Evolutionary conservation across 805 yeast species (phyloP).

Genomic region (Candida fluviatilis): DNA sequence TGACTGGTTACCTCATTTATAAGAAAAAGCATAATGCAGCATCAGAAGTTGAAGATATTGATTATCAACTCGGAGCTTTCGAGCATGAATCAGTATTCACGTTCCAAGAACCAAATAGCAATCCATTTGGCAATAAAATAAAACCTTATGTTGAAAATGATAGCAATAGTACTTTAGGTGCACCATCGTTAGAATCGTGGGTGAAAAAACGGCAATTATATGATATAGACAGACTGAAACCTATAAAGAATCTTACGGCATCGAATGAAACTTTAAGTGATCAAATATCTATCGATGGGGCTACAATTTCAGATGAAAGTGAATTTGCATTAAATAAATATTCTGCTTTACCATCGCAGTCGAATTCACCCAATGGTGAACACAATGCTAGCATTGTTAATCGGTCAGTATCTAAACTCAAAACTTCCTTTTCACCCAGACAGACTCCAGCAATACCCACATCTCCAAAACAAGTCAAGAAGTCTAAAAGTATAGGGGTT

Average conservation of each 20-base stretch:
- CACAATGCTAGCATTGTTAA: slow-evolving; percentile 2
- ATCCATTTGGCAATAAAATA: slow-evolving; percentile 1
- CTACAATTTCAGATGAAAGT: slow-evolving; percentile 3
- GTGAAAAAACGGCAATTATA: slow-evolving; percentile 46
- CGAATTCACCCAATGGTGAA: too few relatives aligned
- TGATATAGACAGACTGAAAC: slow-evolving; percentile 19
- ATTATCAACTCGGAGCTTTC: slow-evolving; percentile 19
- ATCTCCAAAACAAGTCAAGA: background rate
- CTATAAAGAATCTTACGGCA: slow-evolving; percentile 23
- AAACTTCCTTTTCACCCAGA: slow-evolving; percentile 15
- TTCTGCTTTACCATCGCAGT: background rate
- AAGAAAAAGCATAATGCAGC: slow-evolving; percentile 16
- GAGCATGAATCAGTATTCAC: slow-evolving; percentile 14
- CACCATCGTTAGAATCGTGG: slow-evolving; percentile 50
- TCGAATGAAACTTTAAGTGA: slow-evolving; percentile 24
- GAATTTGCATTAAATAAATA: background rate
- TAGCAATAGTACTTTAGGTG: slow-evolving; percentile 38
- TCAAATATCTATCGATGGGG: background rate
- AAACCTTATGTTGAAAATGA: slow-evolving; percentile 18
- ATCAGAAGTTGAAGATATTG: slow-evolving; percentile 19
- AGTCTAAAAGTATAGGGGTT: background rate
- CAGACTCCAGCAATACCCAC: background rate
- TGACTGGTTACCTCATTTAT: slow-evolving; percentile 13
- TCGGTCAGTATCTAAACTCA: slow-evolving; percentile 15
- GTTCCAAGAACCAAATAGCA: slow-evolving; percentile 3